These are phyloP conservation scores for Schizosaccharomyces pombe DNA, from an alignment of 805 yeast species.

Conservation along the genomic window ASM294v3 CU329670.1:909001-909500, in stretches of 20 bases:
- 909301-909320: not conserved
- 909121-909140: not conserved
- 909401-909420: conserved; percentile 1
- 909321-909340: not conserved
- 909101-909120: not conserved
- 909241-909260: not conserved
- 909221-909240: not conserved
- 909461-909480: conserved; percentile 45
- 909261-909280: not conserved
- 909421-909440: not conserved
- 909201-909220: not conserved
- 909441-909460: conserved; percentile 15
- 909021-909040: not conserved
- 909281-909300: not conserved
- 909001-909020: not conserved
- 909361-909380: conserved; percentile 1
- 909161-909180: not conserved
- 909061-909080: not conserved
- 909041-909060: not conserved
- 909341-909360: not conserved
- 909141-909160: not conserved
- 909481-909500: conserved; percentile 40
- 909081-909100: not conserved
- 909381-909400: not conserved
- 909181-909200: not conserved